Evolutionary conservation across 805 yeast genomes (phyloP), one percentile per base, ranked within the genome.

Genomic region (Metschnikowia drakensbergensis): DNA sequence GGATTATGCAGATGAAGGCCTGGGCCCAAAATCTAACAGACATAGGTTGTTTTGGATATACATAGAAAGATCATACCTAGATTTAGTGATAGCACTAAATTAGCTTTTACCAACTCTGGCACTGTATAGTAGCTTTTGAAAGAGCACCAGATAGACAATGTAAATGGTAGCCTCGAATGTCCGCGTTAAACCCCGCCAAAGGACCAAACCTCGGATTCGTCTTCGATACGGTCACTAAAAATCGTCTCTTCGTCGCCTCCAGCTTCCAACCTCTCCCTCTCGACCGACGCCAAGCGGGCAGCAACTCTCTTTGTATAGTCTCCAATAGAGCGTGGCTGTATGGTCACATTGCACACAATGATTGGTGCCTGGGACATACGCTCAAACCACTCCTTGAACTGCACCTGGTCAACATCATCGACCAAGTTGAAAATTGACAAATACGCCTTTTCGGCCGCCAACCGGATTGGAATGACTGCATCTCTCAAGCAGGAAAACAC

Each of bases 281-380:
- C 97, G 41, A 88, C 90, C 25, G 72, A 74, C 0, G 97, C 97
- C 58, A 92, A 79, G 64, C 97, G 79, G 42, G 75, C 64, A n/a
- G 86, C 97, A 28, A 92, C 96, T 67, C 99, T 82, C 70, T 82
- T 86, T 2, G 95, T 86, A 66, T 88, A 92, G 60, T 92, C 99
- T 25, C 85, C 81, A 54, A 92, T 76, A 0, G 96, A 86, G 66
- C 98, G 80, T 34, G 81, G 62, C 58, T 76, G 85, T 32, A 86
- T 60, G 30, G 36, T 40, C 0, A 53, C 48, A 1, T 73, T 59
- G n/a, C 81, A 81, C 6, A 75, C 72, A 8, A 70, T 73, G 6
- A 75, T 69, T 28, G 71, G 64, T 3, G 71, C 59, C 48, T 48
- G 25, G 61, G 67, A 7, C 58, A 68, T 48, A 72, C 65, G 62